phyloP scores from a whole-genome alignment of 2,329 filamentous ascomycete genomes.

The Dactylonectria macrodidyma region DNA sequence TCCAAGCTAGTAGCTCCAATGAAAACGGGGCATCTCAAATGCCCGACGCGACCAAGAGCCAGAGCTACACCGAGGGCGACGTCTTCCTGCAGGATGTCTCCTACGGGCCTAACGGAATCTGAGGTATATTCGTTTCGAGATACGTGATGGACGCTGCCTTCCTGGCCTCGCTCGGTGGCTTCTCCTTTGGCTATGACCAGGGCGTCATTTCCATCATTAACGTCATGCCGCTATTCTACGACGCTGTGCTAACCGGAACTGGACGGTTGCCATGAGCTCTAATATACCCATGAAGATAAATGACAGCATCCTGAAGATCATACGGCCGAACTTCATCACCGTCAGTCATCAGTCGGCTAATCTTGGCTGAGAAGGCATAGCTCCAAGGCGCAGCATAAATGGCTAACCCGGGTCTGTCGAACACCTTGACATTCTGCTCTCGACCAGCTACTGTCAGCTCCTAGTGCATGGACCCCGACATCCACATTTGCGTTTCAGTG shows the following conservation, averaged over 20 bases:
- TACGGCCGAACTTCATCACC: too few species aligned
- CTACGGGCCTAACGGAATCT: constrained; percentile 19
- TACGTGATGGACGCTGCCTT: constrained; percentile 59
- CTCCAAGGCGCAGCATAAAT: too few species aligned
- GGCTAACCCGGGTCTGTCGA: too few species aligned
- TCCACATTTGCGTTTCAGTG: too few species aligned
- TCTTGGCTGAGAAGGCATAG: too few species aligned
- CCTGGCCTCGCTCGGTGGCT: constrained; percentile 52
- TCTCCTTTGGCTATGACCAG: constrained; percentile 52
- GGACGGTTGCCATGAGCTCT: constrained; percentile 22
- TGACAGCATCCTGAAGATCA: constrained; percentile 43
- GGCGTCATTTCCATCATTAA: constrained; percentile 57
- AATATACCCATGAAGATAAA: too few species aligned
- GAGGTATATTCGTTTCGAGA: constrained; percentile 57
- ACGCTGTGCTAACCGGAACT: constrained; percentile 50
- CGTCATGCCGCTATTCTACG: constrained; percentile 60
- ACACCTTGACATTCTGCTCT: too few species aligned
- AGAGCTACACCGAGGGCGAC: neutral
- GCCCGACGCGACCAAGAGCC: neutral
- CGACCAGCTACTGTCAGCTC: too few species aligned
- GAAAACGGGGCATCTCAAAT: constrained; percentile 2
- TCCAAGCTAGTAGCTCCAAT: neutral
- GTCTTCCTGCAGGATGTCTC: constrained; percentile 9
- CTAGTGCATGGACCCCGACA: too few species aligned
- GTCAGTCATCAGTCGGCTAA: too few species aligned